These are phyloP conservation scores for Tuber indicum DNA, from an alignment of 495 filamentous ascomycete genomes.

Conservation along the genomic window DNA sequence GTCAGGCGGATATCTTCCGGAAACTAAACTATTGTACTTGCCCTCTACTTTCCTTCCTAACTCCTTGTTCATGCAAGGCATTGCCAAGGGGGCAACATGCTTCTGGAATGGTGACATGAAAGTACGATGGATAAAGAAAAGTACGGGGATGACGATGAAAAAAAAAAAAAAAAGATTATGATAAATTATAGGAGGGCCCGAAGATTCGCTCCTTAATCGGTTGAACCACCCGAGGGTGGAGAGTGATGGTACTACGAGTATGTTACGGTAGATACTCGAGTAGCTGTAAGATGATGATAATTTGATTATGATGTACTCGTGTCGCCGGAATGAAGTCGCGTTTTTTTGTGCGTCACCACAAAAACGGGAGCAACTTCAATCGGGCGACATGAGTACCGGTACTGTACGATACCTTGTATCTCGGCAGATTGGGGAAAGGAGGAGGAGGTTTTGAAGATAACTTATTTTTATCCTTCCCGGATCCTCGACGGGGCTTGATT, in stretches of 20 bases:
- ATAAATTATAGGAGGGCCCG: neutral
- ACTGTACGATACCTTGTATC: neutral
- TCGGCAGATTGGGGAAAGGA: neutral
- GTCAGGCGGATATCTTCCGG: constrained; percentile 5
- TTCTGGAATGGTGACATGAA: constrained; percentile 1
- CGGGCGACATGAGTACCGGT: neutral
- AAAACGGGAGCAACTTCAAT: neutral
- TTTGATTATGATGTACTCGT: no score
- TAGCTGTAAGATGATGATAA: no score
- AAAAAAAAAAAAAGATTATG: neutral
- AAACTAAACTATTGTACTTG: neutral
- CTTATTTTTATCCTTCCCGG: neutral
- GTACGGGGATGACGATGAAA: neutral
- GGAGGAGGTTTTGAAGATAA: neutral
- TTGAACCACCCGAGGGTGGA: neutral
- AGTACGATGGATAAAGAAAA: neutral
- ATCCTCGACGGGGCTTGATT: neutral
- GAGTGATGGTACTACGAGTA: no score
- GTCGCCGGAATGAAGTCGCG: neutral
- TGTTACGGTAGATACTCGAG: no score
- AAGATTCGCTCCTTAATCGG: neutral
- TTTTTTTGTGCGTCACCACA: neutral
- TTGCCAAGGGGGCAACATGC: neutral
- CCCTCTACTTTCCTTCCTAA: neutral
- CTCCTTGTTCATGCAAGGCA: neutral